A percentile compares a stretch with the other conserved stretches of the same genome.
These are phyloP conservation scores for Phytophthora pseudosyringae DNA, from an alignment of 352 stramenopile species.

Conservation along the genomic window DNA sequence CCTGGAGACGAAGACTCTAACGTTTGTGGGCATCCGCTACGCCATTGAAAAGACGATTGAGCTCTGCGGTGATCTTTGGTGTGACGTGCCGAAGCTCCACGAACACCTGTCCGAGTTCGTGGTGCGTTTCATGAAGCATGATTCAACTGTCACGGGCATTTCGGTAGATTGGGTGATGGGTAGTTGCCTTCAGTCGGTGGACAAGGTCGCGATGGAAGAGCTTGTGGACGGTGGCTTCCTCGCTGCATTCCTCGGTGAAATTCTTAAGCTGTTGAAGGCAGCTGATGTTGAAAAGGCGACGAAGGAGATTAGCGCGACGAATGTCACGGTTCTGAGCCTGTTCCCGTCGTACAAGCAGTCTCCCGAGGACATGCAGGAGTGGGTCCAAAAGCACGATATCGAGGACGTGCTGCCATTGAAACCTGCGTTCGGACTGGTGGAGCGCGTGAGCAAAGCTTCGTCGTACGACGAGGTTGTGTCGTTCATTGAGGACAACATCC, in stretches of 20 bases:
- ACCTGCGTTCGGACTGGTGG: conserved; percentile 61
- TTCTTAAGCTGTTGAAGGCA: conserved; percentile 55
- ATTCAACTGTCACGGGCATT: conserved; percentile 62
- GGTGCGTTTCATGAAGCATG: conserved; percentile 66
- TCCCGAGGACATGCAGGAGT: conserved; percentile 61
- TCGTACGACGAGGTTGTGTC: conserved; percentile 59
- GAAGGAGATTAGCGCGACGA: conserved; percentile 56
- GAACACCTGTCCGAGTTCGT: conserved; percentile 76
- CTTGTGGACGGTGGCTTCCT: conserved; percentile 77
- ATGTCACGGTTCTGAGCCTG: conserved; percentile 60
- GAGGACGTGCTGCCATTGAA: conserved; percentile 63
- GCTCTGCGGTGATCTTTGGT: conserved; percentile 73
- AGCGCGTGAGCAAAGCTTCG: conserved; percentile 47
- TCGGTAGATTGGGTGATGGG: conserved; percentile 78
- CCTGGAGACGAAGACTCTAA: conserved; percentile 63
- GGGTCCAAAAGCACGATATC: conserved; percentile 71
- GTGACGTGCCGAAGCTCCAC: conserved; percentile 84
- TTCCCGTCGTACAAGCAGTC: conserved; percentile 63
- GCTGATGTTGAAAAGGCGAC: conserved; percentile 52
- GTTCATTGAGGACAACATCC: conserved; percentile 67
- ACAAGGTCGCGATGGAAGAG: conserved; percentile 71
- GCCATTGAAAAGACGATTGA: conserved; percentile 69
- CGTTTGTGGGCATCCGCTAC: conserved; percentile 62
- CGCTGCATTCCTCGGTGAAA: conserved; percentile 49
- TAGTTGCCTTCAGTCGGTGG: conserved; percentile 49